These are phyloP conservation scores for Ustilago tritici DNA, from an alignment of 1,284 basidiomycete species.

Conservation along the genomic window DNA sequence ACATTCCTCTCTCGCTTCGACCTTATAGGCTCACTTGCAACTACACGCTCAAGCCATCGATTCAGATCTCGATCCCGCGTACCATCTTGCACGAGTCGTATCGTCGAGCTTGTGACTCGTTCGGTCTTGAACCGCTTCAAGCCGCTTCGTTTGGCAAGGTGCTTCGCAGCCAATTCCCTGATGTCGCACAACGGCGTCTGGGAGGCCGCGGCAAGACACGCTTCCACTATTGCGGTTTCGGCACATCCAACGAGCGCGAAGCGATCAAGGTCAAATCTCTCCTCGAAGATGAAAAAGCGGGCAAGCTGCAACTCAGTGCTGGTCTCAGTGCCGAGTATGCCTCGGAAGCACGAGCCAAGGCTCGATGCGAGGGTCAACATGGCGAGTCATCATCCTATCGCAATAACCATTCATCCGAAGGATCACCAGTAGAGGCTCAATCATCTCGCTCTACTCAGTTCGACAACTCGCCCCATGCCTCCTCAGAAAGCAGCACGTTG, in stretches of 20 bases:
- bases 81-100: conserved; percentile 56
- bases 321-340: conserved; percentile 47
- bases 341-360: conserved; percentile 24
- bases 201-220: conserved; percentile 55
- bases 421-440: conserved; percentile 17
- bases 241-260: conserved; percentile 52
- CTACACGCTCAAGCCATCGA: conserved; percentile 53
- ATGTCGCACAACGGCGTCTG: conserved; percentile 45
- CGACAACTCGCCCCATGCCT: conserved; percentile 29
- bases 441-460: conserved; percentile 20
- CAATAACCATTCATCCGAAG: conserved; percentile 17
- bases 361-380: conserved; percentile 35
- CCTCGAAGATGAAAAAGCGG: conserved; percentile 52
- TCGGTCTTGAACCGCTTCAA: conserved; percentile 49
- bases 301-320: conserved; percentile 49
- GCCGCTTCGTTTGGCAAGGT: conserved; percentile 56
- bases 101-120: conserved; percentile 48
- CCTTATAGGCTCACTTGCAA: conserved; percentile 44
- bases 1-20: neutral
- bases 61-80: conserved; percentile 54
- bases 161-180: conserved; percentile 51
- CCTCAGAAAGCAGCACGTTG: conserved; percentile 21
- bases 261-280: conserved; percentile 52
- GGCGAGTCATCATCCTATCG: conserved; percentile 25
- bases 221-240: conserved; percentile 56